phyloP scores from a whole-genome alignment of 2,329 filamentous ascomycete species.

The Aspergillus nomiae region DNA sequence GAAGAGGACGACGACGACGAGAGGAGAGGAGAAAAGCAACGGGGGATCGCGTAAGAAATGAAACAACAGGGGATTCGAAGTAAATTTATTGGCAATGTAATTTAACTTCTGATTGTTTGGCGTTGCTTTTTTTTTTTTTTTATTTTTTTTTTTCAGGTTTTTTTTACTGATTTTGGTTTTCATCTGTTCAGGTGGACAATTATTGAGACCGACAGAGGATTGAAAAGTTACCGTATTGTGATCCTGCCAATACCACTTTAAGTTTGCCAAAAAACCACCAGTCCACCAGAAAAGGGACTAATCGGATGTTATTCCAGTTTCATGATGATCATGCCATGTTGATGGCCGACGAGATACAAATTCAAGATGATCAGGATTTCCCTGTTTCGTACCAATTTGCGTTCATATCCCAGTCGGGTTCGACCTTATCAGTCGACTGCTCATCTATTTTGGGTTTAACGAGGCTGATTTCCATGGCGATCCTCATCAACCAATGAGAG shows the following conservation, averaged over 20 bases:
- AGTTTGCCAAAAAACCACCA: background rate
- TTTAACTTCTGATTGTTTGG: background rate
- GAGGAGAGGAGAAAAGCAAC: constrained; percentile 8
- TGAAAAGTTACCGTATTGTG: background rate
- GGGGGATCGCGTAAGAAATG: background rate
- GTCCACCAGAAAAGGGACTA: background rate
- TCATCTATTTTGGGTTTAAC: background rate
- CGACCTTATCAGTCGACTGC: background rate
- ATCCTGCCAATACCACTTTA: background rate
- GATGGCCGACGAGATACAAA: background rate
- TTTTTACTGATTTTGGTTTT: background rate
- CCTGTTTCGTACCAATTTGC: background rate
- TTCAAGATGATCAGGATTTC: background rate
- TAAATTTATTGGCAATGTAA: background rate
- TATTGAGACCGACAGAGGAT: background rate
- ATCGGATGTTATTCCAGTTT: background rate
- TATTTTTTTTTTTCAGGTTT: background rate
- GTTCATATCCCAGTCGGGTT: background rate
- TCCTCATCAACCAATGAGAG: background rate
- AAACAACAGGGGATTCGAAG: background rate
- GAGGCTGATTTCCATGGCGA: background rate
- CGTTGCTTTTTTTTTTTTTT: background rate
- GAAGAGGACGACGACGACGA: constrained; percentile 3
- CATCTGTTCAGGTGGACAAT: constrained; percentile 3
- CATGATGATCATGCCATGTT: background rate